These are phyloP conservation scores for Linnemannia zychae DNA, from an alignment of 192 early-diverging fungal species.

Conservation along the genomic window DNA sequence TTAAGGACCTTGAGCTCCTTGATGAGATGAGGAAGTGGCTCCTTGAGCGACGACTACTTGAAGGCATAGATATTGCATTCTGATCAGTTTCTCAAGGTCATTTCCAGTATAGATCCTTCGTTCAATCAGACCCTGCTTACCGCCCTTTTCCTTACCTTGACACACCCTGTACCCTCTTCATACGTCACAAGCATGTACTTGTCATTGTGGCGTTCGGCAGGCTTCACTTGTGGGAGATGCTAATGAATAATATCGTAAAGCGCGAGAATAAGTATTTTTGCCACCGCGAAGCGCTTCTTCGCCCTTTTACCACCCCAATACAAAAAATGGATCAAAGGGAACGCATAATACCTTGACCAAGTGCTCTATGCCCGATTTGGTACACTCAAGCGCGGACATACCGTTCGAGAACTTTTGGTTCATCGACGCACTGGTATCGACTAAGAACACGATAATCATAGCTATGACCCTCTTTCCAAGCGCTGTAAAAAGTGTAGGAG, in stretches of 20 bases:
- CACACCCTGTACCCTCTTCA: slow-evolving; percentile 57
- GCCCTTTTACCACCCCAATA: not conserved
- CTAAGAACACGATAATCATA: slow-evolving; percentile 79
- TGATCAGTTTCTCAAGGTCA: not conserved
- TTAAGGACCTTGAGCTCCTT: slow-evolving; percentile 73
- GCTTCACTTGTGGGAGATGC: slow-evolving; percentile 53
- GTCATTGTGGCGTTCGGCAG: slow-evolving; percentile 69
- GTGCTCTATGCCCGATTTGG: slow-evolving; percentile 83
- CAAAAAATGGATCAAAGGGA: no score
- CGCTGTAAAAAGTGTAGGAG: not conserved
- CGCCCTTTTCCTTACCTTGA: slow-evolving; percentile 61
- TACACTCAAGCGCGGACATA: slow-evolving; percentile 75
- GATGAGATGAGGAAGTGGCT: slow-evolving; percentile 66
- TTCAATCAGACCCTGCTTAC: not conserved
- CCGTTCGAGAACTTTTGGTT: slow-evolving; percentile 71
- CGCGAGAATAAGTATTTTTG: not conserved
- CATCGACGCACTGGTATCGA: slow-evolving; percentile 90
- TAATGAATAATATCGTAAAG: not conserved
- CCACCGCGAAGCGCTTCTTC: not conserved
- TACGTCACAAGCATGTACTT: slow-evolving; percentile 87
- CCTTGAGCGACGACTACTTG: slow-evolving; percentile 62
- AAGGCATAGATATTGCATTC: not conserved
- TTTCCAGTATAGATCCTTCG: not conserved
- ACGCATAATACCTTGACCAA: slow-evolving; percentile 70
- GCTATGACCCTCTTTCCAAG: not conserved